phyloP scores from a whole-genome alignment of 306 rosid genomes.

The Carpinus viminea region DNA sequence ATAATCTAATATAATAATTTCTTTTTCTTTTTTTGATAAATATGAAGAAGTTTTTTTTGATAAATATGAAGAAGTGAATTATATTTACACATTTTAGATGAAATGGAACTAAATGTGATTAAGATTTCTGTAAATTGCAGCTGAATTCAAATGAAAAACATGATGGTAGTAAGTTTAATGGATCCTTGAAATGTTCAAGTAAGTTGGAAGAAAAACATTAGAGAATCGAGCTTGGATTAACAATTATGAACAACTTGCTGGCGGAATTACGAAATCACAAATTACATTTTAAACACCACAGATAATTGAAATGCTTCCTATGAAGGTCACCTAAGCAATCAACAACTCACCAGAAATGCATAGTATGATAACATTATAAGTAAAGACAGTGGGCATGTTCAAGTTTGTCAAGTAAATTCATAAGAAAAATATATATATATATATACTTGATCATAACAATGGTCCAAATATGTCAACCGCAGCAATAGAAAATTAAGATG shows the following conservation, averaged over 20 bases:
- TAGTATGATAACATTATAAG: neutral
- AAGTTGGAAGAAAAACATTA: neutral
- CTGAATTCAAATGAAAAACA: neutral
- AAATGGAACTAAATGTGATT: neutral
- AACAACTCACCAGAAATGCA: neutral
- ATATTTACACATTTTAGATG: neutral
- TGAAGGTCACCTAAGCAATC: neutral
- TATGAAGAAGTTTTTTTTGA: neutral
- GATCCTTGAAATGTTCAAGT: neutral
- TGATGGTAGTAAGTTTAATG: neutral
- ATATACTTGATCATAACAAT: conserved; percentile 12
- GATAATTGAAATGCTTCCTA: neutral
- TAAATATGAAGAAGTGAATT: neutral
- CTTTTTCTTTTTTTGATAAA: no score
- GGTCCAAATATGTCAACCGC: conserved; percentile 21
- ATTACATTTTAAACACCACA: neutral
- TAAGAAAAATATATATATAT: conserved; percentile 13
- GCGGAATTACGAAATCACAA: neutral
- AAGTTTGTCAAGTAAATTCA: neutral
- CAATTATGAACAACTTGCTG: neutral
- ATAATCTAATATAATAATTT: no score
- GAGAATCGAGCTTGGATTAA: neutral
- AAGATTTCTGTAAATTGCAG: neutral
- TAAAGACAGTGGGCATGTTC: neutral
- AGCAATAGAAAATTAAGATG: conserved; percentile 13